Evolutionary conservation across 2,329 filamentous ascomycete species (phyloP), one percentile per base, ranked within the genome.

Genomic region (Phaeosphaeria sp.): DNA sequence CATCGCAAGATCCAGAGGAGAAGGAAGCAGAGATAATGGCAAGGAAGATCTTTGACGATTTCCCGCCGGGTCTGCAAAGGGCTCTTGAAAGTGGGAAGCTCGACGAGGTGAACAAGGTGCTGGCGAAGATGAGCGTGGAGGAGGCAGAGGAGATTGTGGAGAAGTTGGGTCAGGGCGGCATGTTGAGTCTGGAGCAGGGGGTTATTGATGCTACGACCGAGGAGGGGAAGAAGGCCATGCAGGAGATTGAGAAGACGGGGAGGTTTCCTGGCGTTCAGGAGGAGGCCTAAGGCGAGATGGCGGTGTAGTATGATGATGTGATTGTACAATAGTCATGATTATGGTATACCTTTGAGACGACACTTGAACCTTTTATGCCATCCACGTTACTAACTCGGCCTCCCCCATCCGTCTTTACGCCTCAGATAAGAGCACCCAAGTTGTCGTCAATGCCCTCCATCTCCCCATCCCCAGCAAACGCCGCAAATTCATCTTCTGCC

Each of bases 141-240:
- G 92, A 96, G 66, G 93, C 93, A 0, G 93, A 97, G 78, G 89
- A 92, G 67, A 81, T 96, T 49, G 91, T 97, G 18, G 90, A 88
- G 67, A 86, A 93, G 72, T 80, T 97, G 60, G 87, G 92, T 27
- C 85, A 95, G 80, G 92, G 92, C 17, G 92, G 91, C 39, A 94
- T 97, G 82, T 79, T 99, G 65, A 97, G 91, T 75, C 77, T 99
- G 50, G 93, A 98, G 76, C 89, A 97, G 72, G 89, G 96, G 50
- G 92, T 99, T 51, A 96, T 99, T 66, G 95, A 99, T 79, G 92
- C 93, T 1, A 99, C 93, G 46, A 96, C 94, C 2, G 89, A 93
- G 72, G 89, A 95, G 74, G 93, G 93, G 2, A 85, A 89, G 81
- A 86, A 89, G 75, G 88, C 89, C 72, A 83, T 94, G 68, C 89